A percentile compares a stretch with the other conserved stretches of the same genome.
Conservation (phyloP, 495 filamentous ascomycete genomes). For the Astrocystis sublimbata region DNA sequence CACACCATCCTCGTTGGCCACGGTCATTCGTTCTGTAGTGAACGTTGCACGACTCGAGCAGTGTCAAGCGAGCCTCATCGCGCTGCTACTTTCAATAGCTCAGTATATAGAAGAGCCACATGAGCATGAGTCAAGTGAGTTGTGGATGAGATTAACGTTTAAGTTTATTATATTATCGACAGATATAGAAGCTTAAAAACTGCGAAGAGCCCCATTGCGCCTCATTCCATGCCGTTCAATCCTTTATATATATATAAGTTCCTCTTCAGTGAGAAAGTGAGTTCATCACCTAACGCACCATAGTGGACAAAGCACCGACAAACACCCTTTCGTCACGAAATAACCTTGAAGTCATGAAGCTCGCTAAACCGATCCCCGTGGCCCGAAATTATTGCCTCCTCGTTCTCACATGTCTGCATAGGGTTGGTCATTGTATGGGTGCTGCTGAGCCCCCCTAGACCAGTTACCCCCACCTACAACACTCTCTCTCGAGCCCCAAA, state of each 20-base stretch:
- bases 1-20: too few species aligned
- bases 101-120: background rate
- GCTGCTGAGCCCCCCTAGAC: constrained; percentile 28
- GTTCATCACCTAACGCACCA: background rate
- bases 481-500: constrained; percentile 52
- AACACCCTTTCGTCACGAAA: constrained; percentile 1
- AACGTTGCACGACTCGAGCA: background rate
- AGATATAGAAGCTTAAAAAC: constrained; percentile 12
- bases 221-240: constrained; percentile 8
- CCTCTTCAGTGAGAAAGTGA: too few species aligned
- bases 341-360: background rate
- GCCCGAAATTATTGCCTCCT: background rate
- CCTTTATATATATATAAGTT: constrained; percentile 15
- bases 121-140: background rate
- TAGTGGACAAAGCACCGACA: background rate
- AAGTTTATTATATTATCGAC: constrained; percentile 14
- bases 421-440: constrained; percentile 50
- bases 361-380: background rate
- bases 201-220: background rate
- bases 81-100: background rate
- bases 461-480: constrained; percentile 39
- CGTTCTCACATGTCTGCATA: constrained; percentile 49
- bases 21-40: too few species aligned
- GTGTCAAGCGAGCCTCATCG: too few species aligned
- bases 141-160: constrained; percentile 10